Evolutionary conservation across 2,329 filamentous ascomycete species (phyloP), one percentile per base, ranked within the genome.

Genomic region (Aspergillus ochraceus): DNA sequence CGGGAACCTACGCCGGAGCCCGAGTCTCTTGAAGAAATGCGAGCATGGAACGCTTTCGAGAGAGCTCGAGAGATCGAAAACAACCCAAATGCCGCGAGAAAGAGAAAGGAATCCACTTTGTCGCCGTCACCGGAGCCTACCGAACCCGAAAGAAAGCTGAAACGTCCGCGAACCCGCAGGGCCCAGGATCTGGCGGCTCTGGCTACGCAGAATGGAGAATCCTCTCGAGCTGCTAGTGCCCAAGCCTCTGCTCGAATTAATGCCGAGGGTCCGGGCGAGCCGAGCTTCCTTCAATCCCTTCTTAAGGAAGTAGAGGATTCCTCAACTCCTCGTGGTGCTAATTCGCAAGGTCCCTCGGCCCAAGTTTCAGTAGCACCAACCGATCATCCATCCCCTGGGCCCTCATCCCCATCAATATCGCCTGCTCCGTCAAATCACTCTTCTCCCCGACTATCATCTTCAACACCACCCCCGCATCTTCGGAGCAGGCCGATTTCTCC

Each of bases 11-110:
- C 74, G 17, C 84, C 84, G 36, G 84, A 87, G 47, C 86, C 86
- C 42, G 90, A 96, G 74, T 90, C 89, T 8, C 80, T 88, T 47
- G 92, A 97, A 67, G 92, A 96, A 74, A 83, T 89, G 56, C 84
- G 88, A 59, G 92, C 94, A 4, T 97, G 94, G 95, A 91, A 92
- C 63, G 92, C 90, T 20, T 88, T 98, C 63, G 93, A 97, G 67
- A 90, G 89, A 73, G 92, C 91, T 49, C 85, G 91, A 64, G 89
- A 93, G 61, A 83, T 85, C 19, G 84, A 90, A 64, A 82, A 80
- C 62, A 76, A 82, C 22, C 73, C 78, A 0, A 74, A 64, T 50
- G 74, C 77, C 54, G 76, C 84, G 47, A 82, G 79, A 62, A 80
- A 81, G 64, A 72, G 75, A 54, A 76, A 88, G 64, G 80, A 79